Base-by-base conservation (phyloP, 441 rosid genomes). In the Mallotus japonicus region DNA sequence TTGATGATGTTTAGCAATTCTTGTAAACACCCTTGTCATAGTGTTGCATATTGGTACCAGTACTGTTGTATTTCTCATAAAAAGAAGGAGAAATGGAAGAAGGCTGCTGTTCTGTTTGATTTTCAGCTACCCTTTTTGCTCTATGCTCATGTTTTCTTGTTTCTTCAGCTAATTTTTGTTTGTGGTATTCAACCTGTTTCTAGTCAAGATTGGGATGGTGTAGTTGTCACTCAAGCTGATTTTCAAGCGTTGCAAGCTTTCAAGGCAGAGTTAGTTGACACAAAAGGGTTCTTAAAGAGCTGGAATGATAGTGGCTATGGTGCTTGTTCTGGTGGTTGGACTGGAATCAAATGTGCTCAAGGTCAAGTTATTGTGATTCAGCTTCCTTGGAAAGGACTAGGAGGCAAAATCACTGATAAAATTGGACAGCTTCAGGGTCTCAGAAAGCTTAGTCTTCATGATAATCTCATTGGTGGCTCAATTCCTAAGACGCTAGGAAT, bases 251-350 rank as follows among this genome's bases (percentile, higher is more conserved):
- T 92, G 8, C 89, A 87, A 83, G 91, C 89, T 1, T 80, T 92
- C 72, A 90, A 85, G 65, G 88, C 84, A 66, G 93, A 85, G 16
- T 68, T 92, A 0, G 73, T 77, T 15, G 95, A 92, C 60, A 86
- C 93, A 0, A 88, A 78, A 78, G 93, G 95, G 62, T 82, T 85
- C 78, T 77, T 92, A 61, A 85, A 76, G 70, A 87, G 87, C 85
- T 92, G 97, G 95, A 92, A 92, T 22, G 92, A 85, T 28, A 85
- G 89, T 61, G 91, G 92, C 8, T 81, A 76, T 50, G 90, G 81
- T 12, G 95, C 95, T 78, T 92, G 97, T 54, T 86, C 97, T 10
- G 97, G 97, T 19, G 90, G 91, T 15, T 91, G 97, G 97, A 65
- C 65, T 59, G 97, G 97, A 12, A 89, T 91, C 80, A 90, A 91